Percentiles rank a stretch among this genome's conserved stretches.
phyloP scores from a whole-genome alignment of 106 monocot genomes.

The Dactylorhiza incarnata region DNA sequence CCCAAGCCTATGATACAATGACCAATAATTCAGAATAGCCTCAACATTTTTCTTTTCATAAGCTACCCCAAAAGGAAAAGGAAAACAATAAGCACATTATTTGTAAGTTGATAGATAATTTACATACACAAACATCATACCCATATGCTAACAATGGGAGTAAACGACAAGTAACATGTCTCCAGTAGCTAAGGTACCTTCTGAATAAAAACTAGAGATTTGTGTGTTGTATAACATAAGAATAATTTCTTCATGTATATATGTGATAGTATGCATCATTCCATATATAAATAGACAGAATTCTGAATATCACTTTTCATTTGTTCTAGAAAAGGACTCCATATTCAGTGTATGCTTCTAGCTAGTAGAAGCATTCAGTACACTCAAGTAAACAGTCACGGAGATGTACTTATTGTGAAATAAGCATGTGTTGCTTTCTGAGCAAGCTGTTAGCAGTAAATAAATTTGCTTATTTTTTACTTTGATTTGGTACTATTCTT shows the following conservation, averaged over 20 bases:
- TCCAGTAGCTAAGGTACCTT: not conserved
- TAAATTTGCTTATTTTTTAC: constrained; percentile 13
- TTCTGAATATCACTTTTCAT: not conserved
- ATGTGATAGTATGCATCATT: not conserved
- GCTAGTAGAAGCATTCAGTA: not conserved
- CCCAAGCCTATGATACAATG: no score
- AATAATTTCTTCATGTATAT: not conserved
- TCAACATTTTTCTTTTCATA: no score
- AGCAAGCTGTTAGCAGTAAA: not conserved
- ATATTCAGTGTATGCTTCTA: not conserved
- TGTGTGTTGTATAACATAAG: not conserved
- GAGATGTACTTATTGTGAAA: not conserved
- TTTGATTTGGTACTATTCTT: constrained; percentile 22
- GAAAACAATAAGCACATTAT: not conserved
- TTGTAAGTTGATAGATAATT: not conserved
- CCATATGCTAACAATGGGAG: not conserved
- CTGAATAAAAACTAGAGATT: not conserved
- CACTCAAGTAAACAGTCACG: not conserved
- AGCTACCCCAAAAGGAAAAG: not conserved
- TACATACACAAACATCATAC: not conserved
- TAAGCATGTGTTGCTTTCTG: not conserved
- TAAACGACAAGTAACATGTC: not conserved
- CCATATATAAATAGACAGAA: not conserved
- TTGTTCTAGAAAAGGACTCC: not conserved
- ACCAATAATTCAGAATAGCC: no score